Base-by-base conservation (phyloP, 345 rosid species). In the Populus deltoides region DNA sequence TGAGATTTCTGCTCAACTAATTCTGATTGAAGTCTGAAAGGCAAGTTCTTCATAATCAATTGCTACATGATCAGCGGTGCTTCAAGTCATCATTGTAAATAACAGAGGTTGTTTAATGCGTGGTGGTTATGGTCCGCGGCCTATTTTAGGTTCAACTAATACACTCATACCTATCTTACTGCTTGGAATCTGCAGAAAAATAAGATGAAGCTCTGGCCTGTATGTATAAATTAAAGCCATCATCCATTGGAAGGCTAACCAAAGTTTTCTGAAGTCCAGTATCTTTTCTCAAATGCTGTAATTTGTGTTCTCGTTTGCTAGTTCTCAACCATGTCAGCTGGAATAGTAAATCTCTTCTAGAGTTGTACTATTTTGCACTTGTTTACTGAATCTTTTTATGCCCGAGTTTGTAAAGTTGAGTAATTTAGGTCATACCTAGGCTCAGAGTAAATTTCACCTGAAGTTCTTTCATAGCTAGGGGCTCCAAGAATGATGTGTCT, bases 51-150 rank as follows among this genome's bases (percentile, higher is more conserved):
- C 55, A 70, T 65, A 47, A 62, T 43, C 74, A 74, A 74, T 72
- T 15, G 80, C 47, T 67, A 62, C 35, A 66, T 41, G 27, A 57
- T 74, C 41, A 55, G 49, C 45, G 35, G 57, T 27, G 11, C 41
- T 51, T 25, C 43, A 13, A 79, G 51, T 69, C 75, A 8, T 47
- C 29, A 41, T 36, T 80, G 90, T 85, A 87, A 77, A 85, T 87
- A 82, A 77, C 75, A 72, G 79, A 74, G 73, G 83, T 49, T 77
- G 66, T 73, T 36, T 33, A 16, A 71, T 43, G 77, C 68, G 72
- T 77, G 75, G 53, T 72, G 66, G 73, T 73, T 17, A 70, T 62
- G 72, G 11, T 75, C 81, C 71, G 75, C 63, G 47, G 74, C 81
- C 66, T 66, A 55, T 74, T 77, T 43, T 24, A 73, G 80, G 74